Percentiles rank a stretch among this genome's conserved stretches.
These are phyloP conservation scores for Ustilago loliicola DNA, from an alignment of 1,284 basidiomycete genomes.

Conservation along the genomic window DNA sequence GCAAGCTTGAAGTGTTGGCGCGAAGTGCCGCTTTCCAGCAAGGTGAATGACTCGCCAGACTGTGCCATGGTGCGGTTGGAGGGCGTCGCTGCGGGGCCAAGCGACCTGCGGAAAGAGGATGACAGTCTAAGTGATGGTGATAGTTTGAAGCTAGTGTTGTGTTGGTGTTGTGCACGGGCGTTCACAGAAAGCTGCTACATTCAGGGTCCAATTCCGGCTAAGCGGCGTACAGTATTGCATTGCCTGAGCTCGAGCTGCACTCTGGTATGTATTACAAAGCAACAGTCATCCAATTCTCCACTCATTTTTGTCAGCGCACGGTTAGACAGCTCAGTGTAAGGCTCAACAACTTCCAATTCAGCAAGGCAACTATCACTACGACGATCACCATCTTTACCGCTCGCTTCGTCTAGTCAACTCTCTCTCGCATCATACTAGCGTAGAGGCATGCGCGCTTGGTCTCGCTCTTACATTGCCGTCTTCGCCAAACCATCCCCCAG, in stretches of 20 bases:
- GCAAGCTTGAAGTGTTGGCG: conserved; percentile 54
- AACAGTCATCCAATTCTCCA: conserved; percentile 10
- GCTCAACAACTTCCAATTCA: neutral
- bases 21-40: conserved; percentile 54
- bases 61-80: conserved; percentile 18
- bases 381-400: neutral
- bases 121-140: neutral
- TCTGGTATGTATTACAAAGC: conserved; percentile 20
- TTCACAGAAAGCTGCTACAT: conserved; percentile 1
- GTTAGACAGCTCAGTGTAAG: neutral
- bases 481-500: neutral
- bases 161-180: conserved; percentile 5
- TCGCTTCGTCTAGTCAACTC: neutral
- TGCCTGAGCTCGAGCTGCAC: neutral
- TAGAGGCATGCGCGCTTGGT: conserved; percentile 23
- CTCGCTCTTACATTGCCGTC: neutral
- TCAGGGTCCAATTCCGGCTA: conserved; percentile 34
- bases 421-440: neutral
- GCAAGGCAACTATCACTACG: neutral
- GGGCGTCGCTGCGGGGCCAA: neutral
- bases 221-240: neutral
- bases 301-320: conserved; percentile 2
- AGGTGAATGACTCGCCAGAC: conserved; percentile 33
- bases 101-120: neutral
- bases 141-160: neutral